Evolutionary conservation across 805 yeast species (phyloP).

Genomic region (Metschnikowia borealis): DNA sequence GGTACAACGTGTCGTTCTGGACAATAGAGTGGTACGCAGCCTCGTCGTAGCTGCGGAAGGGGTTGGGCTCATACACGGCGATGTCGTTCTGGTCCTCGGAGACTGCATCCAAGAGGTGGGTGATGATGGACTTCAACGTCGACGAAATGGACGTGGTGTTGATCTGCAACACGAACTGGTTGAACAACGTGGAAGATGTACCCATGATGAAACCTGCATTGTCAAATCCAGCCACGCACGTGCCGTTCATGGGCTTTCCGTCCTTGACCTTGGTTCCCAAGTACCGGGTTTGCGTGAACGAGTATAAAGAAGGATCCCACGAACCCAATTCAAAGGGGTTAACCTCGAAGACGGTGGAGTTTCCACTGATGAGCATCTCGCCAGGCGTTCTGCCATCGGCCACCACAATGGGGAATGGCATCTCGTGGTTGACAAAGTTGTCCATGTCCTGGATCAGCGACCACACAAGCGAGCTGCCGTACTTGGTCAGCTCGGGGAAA

Average conservation of each 20-base stretch:
- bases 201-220: conserved; percentile 49
- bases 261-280: conserved; percentile 61
- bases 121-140: conserved; percentile 23
- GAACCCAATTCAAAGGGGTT: conserved; percentile 60
- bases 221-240: conserved; percentile 69
- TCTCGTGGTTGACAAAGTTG: conserved; percentile 26
- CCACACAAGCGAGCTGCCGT: conserved; percentile 31
- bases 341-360: conserved; percentile 38
- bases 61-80: conserved; percentile 40
- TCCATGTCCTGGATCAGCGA: conserved; percentile 24
- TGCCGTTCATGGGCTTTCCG: conserved; percentile 48
- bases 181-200: conserved; percentile 37
- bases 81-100: conserved; percentile 30
- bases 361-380: conserved; percentile 24
- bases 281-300: conserved; percentile 65
- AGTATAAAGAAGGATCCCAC: conserved; percentile 73
- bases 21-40: conserved; percentile 21
- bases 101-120: conserved; percentile 23
- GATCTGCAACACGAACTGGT: conserved; percentile 28
- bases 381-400: conserved; percentile 39
- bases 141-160: conserved; percentile 20
- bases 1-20: conserved; percentile 27
- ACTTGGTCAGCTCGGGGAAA: conserved; percentile 25
- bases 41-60: conserved; percentile 25
- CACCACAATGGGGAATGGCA: conserved; percentile 40